Conservation (phyloP, 352 stramenopile genomes). For the Pythium volutum region DNA sequence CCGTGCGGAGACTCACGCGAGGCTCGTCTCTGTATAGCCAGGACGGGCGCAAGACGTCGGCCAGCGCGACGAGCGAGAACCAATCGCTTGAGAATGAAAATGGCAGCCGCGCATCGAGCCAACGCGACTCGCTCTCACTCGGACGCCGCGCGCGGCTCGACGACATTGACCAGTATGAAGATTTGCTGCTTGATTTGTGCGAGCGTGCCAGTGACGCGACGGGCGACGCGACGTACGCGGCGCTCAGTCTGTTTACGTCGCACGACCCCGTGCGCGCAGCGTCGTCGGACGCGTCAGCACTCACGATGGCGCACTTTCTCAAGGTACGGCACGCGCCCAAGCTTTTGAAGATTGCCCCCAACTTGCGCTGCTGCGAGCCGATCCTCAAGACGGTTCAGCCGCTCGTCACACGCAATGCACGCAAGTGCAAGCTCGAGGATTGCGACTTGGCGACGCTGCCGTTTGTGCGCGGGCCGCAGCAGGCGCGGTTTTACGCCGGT, state of each 20-base stretch:
- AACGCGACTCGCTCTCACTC: constrained; percentile 20
- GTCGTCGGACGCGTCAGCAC: neutral
- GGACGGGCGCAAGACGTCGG: constrained; percentile 3
- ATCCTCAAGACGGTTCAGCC: constrained; percentile 43
- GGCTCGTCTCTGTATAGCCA: constrained; percentile 2
- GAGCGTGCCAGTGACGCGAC: constrained; percentile 39
- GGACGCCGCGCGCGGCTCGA: constrained; percentile 29
- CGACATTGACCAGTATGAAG: constrained; percentile 38
- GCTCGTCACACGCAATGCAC: constrained; percentile 52
- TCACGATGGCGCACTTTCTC: constrained; percentile 41
- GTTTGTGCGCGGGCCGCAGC: constrained; percentile 66
- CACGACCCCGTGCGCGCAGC: neutral
- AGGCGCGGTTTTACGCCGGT: constrained; percentile 68
- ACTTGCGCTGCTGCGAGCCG: constrained; percentile 66
- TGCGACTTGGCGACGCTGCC: constrained; percentile 59
- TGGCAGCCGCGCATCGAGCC: neutral
- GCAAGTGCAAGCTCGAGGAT: constrained; percentile 22
- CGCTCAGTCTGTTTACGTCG: constrained; percentile 48
- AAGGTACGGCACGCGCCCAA: constrained; percentile 43
- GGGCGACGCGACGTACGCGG: constrained; percentile 46
- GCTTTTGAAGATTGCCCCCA: constrained; percentile 53
- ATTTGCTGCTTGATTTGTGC: constrained; percentile 57
- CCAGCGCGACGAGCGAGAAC: constrained; percentile 19
- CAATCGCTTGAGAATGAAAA: constrained; percentile 23
- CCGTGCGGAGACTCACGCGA: neutral